phyloP scores from a whole-genome alignment of 768 basidiomycete species.

The Hirschioporus abietinus region DNA sequence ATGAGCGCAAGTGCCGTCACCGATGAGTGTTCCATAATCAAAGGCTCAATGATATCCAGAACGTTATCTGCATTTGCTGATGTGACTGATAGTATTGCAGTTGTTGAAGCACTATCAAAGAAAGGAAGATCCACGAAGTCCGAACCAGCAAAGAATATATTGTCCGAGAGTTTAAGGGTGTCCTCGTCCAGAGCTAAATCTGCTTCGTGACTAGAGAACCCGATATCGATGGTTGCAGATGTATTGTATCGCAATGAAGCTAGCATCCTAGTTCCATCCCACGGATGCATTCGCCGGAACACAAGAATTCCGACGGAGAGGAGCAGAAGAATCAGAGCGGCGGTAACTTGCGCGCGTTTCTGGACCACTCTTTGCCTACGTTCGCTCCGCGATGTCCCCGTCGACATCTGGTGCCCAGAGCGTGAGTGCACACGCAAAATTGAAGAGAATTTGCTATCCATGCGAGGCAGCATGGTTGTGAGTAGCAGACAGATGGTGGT shows the following conservation, averaged over 20 bases:
- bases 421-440: neutral
- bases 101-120: neutral
- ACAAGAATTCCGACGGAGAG: neutral
- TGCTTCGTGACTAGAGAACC: neutral
- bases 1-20: neutral
- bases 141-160: neutral
- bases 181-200: neutral
- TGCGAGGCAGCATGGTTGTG: neutral
- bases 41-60: neutral
- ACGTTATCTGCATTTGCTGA: neutral
- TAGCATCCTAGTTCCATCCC: neutral
- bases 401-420: neutral
- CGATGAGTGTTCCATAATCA: neutral
- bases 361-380: neutral
- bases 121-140: slow-evolving; percentile 1
- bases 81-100: neutral
- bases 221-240: neutral
- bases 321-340: neutral
- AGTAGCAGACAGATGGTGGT: neutral
- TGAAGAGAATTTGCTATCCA: neutral
- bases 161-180: neutral
- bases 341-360: neutral
- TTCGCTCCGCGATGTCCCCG: neutral
- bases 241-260: neutral
- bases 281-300: neutral